A percentile compares a stretch with the other conserved stretches of the same genome.
phyloP scores from a whole-genome alignment of 2,329 filamentous ascomycete genomes.

The Paecilomyces formosus region DNA sequence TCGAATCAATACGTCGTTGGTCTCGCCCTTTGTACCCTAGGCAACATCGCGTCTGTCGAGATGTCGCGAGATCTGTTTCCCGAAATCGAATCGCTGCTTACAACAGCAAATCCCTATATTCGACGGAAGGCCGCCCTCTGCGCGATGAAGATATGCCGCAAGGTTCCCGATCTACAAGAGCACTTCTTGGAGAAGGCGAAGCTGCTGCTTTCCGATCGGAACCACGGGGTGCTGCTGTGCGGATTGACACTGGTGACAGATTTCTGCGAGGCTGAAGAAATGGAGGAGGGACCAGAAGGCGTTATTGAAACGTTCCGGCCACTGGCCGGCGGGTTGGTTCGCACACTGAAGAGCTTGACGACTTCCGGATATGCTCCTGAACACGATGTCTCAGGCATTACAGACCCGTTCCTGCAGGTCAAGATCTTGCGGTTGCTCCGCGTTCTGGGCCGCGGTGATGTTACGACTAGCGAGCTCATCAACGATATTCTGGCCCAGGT shows the following conservation, averaged over 20 bases:
- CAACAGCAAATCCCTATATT: constrained; percentile 97
- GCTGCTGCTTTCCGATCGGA: constrained; percentile 78
- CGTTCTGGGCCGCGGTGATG: constrained; percentile 78
- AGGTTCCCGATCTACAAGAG: constrained; percentile 94
- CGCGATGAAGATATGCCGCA: constrained; percentile 97
- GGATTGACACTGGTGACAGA: constrained; percentile 86
- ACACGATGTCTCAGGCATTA: constrained; percentile 96
- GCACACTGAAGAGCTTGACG: constrained; percentile 83
- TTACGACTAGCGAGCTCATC: constrained; percentile 87
- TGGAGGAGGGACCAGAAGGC: constrained; percentile 80
- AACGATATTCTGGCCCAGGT: constrained; percentile 98
- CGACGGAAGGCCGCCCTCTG: constrained; percentile 95
- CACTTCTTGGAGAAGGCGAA: constrained; percentile 95
- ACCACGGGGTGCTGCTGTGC: constrained; percentile 90
- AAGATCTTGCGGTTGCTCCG: constrained; percentile 85
- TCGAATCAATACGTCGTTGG: constrained; percentile 98
- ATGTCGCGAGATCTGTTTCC: constrained; percentile 97
- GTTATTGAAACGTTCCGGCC: constrained; percentile 87
- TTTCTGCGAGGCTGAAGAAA: constrained; percentile 90
- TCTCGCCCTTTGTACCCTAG: constrained; percentile 88
- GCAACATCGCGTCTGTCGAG: constrained; percentile 95
- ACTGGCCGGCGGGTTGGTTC: constrained; percentile 75
- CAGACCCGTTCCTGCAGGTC: constrained; percentile 94
- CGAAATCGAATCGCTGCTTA: constrained; percentile 86
- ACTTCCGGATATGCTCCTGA: constrained; percentile 96